Percentiles rank a stretch among this genome's conserved stretches.
Conservation (phyloP, 257 asterid species). For the Ballota nigra region DNA sequence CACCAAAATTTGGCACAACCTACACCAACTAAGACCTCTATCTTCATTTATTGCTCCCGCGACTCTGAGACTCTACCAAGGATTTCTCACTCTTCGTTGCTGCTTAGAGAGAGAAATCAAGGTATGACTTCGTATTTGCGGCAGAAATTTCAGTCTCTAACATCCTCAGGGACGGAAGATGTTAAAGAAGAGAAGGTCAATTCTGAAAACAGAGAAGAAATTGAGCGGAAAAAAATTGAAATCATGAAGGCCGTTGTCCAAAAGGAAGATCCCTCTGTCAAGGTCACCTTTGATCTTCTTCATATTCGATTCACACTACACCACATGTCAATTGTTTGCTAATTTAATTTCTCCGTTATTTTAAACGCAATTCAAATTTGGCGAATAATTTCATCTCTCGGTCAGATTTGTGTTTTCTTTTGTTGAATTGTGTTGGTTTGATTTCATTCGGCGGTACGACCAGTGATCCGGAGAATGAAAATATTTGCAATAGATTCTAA, state of each 20-base stretch:
- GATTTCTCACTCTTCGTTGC: constrained; percentile 5
- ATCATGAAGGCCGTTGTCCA: constrained; percentile 35
- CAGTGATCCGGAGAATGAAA: neutral
- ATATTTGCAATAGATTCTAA: neutral
- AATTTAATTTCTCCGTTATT: neutral
- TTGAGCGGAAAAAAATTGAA: constrained; percentile 38
- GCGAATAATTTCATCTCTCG: neutral
- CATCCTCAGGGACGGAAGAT: constrained; percentile 28
- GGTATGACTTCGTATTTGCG: constrained; percentile 71
- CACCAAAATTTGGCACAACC: neutral
- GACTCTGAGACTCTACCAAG: neutral
- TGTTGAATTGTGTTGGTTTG: neutral
- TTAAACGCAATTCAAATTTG: neutral
- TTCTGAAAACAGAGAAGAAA: constrained; percentile 28
- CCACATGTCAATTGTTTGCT: neutral
- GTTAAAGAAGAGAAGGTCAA: constrained; percentile 22
- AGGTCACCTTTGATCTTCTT: constrained; percentile 29
- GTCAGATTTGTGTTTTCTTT: neutral
- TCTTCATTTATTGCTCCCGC: constrained; percentile 15
- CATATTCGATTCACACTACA: neutral
- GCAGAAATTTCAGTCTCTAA: constrained; percentile 46
- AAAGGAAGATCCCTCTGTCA: constrained; percentile 41
- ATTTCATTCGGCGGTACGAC: neutral
- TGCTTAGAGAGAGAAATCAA: constrained; percentile 11
- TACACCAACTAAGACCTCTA: neutral